Percentiles rank a stretch among this genome's conserved stretches.
Evolutionary conservation across 495 filamentous ascomycete genomes (phyloP).

Genomic region (Penicillium salamii): DNA sequence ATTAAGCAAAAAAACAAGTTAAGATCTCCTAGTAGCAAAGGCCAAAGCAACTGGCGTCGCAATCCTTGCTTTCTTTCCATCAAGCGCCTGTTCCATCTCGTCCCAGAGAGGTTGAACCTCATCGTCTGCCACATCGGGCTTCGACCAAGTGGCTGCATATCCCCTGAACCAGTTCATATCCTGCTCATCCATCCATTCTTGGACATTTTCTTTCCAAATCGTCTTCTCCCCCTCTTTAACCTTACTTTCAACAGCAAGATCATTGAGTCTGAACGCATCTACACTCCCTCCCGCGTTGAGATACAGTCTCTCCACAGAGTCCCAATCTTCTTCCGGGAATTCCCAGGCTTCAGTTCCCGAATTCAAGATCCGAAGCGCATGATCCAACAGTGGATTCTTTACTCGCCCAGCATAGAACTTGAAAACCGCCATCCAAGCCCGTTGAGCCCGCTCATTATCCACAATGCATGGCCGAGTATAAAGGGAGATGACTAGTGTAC

Average conservation of each 20-base stretch:
- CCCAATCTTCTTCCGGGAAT: not conserved
- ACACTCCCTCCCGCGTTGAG: conserved; percentile 1
- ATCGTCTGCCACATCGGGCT: not conserved
- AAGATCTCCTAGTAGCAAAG: conserved; percentile 3
- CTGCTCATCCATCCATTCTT: conserved; percentile 5
- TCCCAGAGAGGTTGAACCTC: not conserved
- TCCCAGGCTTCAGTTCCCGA: not conserved
- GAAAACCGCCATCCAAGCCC: not conserved
- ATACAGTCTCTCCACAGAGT: not conserved
- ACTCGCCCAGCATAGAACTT: not conserved
- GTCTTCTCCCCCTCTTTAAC: conserved; percentile 1
- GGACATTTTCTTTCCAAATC: conserved; percentile 1
- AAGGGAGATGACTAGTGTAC: conserved; percentile 1
- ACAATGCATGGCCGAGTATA: conserved; percentile 4
- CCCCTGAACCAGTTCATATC: conserved; percentile 5
- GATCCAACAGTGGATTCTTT: conserved; percentile 1
- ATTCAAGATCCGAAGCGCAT: conserved; percentile 1
- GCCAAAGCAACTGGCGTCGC: conserved; percentile 2
- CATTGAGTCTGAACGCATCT: conserved; percentile 3
- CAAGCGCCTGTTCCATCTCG: conserved; percentile 4
- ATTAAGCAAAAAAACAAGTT: not conserved
- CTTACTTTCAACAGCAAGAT: not conserved
- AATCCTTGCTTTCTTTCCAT: conserved; percentile 5
- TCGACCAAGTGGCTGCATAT: conserved; percentile 3
- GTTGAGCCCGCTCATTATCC: conserved; percentile 1